phyloP scores from a whole-genome alignment of 1,139 yeast genomes.

The Sugiyamaella paludigena region DNA sequence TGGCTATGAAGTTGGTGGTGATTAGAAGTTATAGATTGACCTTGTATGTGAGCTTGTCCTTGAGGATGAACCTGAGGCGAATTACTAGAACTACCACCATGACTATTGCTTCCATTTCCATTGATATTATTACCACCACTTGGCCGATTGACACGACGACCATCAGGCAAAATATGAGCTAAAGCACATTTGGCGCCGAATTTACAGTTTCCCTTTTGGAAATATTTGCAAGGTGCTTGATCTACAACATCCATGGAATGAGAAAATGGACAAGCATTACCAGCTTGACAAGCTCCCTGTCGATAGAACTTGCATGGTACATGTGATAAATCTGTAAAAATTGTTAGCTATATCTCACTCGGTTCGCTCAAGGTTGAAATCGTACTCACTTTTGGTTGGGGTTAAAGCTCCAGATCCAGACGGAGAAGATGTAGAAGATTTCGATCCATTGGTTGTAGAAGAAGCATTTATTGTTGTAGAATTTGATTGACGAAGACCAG shows the following conservation, averaged over 20 bases:
- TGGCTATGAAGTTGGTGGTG: no score
- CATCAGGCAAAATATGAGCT: constrained; percentile 87
- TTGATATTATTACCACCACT: constrained; percentile 18
- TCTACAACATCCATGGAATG: constrained; percentile 69
- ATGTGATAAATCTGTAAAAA: constrained; percentile 58
- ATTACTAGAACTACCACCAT: background rate
- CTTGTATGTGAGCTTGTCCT: constrained; percentile 9
- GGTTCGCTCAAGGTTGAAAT: background rate
- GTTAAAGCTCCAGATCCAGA: constrained; percentile 11
- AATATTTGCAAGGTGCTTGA: constrained; percentile 84
- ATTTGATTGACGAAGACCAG: constrained; percentile 11
- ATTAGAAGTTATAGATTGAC: background rate
- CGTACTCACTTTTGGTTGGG: constrained; percentile 11
- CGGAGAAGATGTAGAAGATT: constrained; percentile 10
- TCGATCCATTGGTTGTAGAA: constrained; percentile 5
- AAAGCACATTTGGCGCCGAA: constrained; percentile 91
- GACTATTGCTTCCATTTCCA: constrained; percentile 2
- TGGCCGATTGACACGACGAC: constrained; percentile 66
- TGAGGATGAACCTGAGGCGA: constrained; percentile 2
- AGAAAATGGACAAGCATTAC: constrained; percentile 85
- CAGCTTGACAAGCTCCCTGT: constrained; percentile 95
- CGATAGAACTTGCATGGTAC: constrained; percentile 92
- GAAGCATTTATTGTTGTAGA: constrained; percentile 6
- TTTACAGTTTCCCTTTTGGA: constrained; percentile 91
- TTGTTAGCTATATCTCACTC: background rate